Percentiles rank a stretch among this genome's conserved stretches.
phyloP scores from a whole-genome alignment of 2,329 filamentous ascomycete genomes.

The Fulvia fulva region DNA sequence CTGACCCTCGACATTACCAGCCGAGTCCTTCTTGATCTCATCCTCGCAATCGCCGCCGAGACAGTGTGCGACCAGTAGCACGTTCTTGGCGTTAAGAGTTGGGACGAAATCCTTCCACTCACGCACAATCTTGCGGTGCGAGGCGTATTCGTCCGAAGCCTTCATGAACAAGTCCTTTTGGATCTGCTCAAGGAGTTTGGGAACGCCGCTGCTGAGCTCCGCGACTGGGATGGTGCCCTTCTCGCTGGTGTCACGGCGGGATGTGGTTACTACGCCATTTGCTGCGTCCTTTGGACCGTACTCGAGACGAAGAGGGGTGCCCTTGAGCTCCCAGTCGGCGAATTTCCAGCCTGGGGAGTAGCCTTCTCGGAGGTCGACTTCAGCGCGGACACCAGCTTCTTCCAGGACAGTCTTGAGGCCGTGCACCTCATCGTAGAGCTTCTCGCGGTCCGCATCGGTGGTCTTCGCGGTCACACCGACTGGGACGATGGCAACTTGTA shows the following conservation, averaged over 20 bases:
- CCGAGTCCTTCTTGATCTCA: conserved; percentile 88
- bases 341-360: conserved; percentile 97
- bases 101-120: conserved; percentile 91
- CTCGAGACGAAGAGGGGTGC: conserved; percentile 88
- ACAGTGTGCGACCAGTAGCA: conserved; percentile 89
- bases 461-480: conserved; percentile 91
- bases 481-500: conserved; percentile 82
- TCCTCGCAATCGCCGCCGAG: conserved; percentile 82
- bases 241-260: conserved; percentile 75
- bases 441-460: conserved; percentile 70
- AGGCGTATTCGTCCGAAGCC: conserved; percentile 72
- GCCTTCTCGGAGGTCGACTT: conserved; percentile 80
- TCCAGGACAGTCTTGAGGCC: conserved; percentile 66
- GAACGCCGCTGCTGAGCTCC: conserved; percentile 69
- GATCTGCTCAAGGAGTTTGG: conserved; percentile 81
- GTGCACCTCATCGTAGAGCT: conserved; percentile 72
- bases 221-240: conserved; percentile 76
- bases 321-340: conserved; percentile 97
- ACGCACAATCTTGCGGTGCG: conserved; percentile 75
- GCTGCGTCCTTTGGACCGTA: conserved; percentile 93
- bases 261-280: conserved; percentile 76
- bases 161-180: conserved; percentile 75
- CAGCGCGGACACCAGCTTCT: conserved; percentile 69
- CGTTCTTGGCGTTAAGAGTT: conserved; percentile 84
- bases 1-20: conserved; percentile 63